Percentiles rank a stretch among this genome's conserved stretches.
Evolutionary conservation across 1,284 basidiomycete genomes (phyloP).

Genomic region (Cutaneotrichosporon sp.): DNA sequence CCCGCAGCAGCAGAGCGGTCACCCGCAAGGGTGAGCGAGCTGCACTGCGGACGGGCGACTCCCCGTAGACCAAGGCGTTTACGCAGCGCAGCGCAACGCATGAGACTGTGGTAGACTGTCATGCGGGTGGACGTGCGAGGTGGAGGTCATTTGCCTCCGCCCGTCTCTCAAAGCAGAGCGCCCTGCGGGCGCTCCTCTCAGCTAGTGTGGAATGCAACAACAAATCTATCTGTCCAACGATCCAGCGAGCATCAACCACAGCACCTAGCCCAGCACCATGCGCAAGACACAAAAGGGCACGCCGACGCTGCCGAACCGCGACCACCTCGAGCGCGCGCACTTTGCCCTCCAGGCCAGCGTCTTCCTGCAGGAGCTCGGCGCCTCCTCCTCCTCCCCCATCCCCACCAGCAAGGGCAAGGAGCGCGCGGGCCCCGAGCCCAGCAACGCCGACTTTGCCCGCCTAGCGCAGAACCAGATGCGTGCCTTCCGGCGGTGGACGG

Average conservation of each 20-base stretch:
- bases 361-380: conserved; percentile 37
- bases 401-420: background rate
- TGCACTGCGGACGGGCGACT: too few relatives aligned
- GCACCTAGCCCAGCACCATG: background rate
- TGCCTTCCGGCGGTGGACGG: conserved; percentile 36
- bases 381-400: background rate
- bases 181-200: too few relatives aligned
- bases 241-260: background rate
- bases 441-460: conserved; percentile 17
- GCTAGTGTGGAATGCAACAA: background rate
- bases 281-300: conserved; percentile 5
- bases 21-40: too few relatives aligned
- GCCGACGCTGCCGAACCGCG: conserved; percentile 37
- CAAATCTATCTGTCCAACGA: background rate
- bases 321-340: conserved; percentile 47
- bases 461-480: conserved; percentile 37
- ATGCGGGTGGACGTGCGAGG: too few relatives aligned
- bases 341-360: conserved; percentile 46
- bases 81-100: too few relatives aligned
- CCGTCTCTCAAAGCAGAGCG: too few relatives aligned
- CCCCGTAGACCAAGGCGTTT: too few relatives aligned
- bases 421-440: too few relatives aligned
- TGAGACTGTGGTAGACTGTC: too few relatives aligned
- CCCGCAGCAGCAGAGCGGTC: too few relatives aligned
- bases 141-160: too few relatives aligned